These are phyloP conservation scores for Nitzschia sp. DNA, from an alignment of 108 stramenopile genomes.

Conservation along the genomic window DNA sequence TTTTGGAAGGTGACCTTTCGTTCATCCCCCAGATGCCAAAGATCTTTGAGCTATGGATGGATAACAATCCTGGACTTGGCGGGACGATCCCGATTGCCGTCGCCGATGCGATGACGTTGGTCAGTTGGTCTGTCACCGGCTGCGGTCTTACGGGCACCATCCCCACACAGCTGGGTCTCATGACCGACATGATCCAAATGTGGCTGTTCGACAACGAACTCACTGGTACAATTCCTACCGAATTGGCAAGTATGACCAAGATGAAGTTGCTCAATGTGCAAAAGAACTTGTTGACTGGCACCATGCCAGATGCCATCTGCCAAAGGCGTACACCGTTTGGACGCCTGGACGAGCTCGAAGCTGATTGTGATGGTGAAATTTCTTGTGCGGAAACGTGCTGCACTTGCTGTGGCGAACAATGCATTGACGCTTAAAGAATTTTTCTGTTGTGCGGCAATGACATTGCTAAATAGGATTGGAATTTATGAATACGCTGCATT, in stretches of 20 bases:
- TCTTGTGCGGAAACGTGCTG: constrained; percentile 25
- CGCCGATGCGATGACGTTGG: constrained; percentile 8
- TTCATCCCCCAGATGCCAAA: constrained; percentile 32
- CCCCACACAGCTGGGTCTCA: constrained; percentile 41
- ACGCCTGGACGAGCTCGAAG: constrained; percentile 27
- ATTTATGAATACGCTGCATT: too few relatives aligned
- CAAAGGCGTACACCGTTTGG: constrained; percentile 18
- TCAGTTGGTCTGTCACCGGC: constrained; percentile 27
- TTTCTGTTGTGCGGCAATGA: too few relatives aligned
- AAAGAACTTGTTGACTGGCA: constrained; percentile 42
- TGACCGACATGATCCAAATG: constrained; percentile 46
- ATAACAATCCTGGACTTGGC: constrained; percentile 33
- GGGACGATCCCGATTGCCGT: constrained; percentile 47
- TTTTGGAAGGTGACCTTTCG: constrained; percentile 36
- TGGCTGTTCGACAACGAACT: constrained; percentile 57
- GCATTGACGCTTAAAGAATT: constrained; percentile 1
- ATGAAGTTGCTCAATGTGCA: constrained; percentile 45
- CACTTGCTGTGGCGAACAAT: constrained; percentile 34
- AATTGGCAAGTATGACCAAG: constrained; percentile 38
- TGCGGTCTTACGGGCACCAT: constrained; percentile 28
- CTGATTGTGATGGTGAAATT: constrained; percentile 27
- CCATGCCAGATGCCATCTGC: constrained; percentile 32
- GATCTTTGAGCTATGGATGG: constrained; percentile 51
- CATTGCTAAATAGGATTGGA: too few relatives aligned
- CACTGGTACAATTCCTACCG: constrained; percentile 57